phyloP scores from a whole-genome alignment of 257 asterid species.

The Misopates orontium region DNA sequence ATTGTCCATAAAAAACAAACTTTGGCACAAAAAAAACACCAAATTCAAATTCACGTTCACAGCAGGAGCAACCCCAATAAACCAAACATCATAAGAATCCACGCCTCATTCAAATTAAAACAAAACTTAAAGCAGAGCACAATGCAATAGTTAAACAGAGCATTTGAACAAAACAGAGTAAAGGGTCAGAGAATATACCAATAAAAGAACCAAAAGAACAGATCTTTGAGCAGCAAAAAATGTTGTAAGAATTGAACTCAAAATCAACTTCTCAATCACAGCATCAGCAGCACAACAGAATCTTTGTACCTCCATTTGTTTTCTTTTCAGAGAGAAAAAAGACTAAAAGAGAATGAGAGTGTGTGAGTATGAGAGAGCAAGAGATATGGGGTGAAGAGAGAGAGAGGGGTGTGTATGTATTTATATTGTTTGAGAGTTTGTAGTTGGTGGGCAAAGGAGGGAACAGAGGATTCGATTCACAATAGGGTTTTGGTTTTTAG shows the following conservation, averaged over 20 bases:
- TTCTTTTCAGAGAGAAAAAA: not conserved
- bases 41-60: not conserved
- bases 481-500: constrained; percentile 32
- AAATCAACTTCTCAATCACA: constrained; percentile 32
- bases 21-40: not conserved
- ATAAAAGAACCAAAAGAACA: constrained; percentile 36
- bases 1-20: not conserved
- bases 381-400: not conserved
- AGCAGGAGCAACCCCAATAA: not conserved
- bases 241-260: constrained; percentile 29
- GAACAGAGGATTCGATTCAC: no score
- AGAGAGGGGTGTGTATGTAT: no score
- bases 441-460: constrained; percentile 31
- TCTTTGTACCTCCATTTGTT: constrained; percentile 35
- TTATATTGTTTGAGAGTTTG: no score
- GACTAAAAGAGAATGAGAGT: not conserved
- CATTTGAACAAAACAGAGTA: not conserved
- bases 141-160: not conserved
- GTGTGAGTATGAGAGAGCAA: not conserved
- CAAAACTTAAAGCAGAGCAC: not conserved
- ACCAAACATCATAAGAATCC: not conserved
- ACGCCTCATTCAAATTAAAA: not conserved
- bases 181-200: constrained; percentile 39
- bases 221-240: constrained; percentile 31
- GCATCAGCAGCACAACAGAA: constrained; percentile 27